Evolutionary conservation across 2,329 filamentous ascomycete genomes (phyloP), one percentile per base, ranked within the genome.

Genomic region (Hypoxylon sp.): DNA sequence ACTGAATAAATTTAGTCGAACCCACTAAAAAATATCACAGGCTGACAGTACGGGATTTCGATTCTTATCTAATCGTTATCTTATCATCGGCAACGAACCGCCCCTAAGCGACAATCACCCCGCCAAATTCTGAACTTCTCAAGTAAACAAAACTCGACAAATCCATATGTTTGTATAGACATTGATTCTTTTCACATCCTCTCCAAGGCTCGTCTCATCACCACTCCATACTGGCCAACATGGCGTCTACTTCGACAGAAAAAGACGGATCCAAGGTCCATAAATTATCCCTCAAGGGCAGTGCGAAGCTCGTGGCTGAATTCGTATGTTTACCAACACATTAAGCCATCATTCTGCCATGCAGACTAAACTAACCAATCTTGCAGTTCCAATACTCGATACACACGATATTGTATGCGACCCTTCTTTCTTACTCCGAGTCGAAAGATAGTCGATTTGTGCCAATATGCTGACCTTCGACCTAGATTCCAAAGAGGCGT

Each of bases 351-450:
- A 5, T 13, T 67, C 3, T 16, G 8, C 25, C 40, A 4, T 21
- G 21, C 15, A 7, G 9, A 40, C 37, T 37, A 45, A 41, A 54
- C 19, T 12, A 19, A 16, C 5, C 13, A n/a, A 17, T 38, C 32
- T 7, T 23, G 5, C 65, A 89, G 84, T 99, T 99, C 69, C 91
- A 99, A 79, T 99, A 96, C 73, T 97, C 91, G 1, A 97, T 97
- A 69, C 94, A 99, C 68, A 95, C 92, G 0, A 97, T 99, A 51
- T 79, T 99, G 85, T 94, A 80, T 65, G 83, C 65, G 25, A 32
- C 26, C 48, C 20, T 3, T 26, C 7, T 19, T 11, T 5, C n/a
- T n/a, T n/a, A n/a, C n/a, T n/a, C n/a, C n/a, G n/a, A n/a, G n/a
- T n/a, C n/a, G n/a, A 25, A 25, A 6, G 9, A 25, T 5, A 25